Conservation (phyloP, 306 rosid genomes). For the Biancaea sappan region DNA sequence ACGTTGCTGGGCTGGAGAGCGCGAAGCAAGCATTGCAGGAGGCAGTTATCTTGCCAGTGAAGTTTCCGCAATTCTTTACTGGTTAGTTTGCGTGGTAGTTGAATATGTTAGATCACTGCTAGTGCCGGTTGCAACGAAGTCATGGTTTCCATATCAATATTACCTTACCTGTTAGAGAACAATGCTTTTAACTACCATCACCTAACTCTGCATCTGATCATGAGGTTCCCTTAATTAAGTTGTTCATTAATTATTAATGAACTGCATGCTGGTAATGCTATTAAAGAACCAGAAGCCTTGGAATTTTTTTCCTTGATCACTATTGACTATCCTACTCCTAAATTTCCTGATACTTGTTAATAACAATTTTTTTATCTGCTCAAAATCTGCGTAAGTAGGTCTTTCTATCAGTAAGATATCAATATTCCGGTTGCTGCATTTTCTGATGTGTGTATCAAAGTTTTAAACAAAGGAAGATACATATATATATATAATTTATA, state of each 20-base stretch:
- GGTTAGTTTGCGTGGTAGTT: slow-evolving; percentile 44
- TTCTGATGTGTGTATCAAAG: not conserved
- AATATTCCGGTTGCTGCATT: not conserved
- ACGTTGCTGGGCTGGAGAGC: slow-evolving; percentile 96
- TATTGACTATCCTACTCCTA: too few species aligned
- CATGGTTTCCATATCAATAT: not conserved
- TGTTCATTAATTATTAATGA: not conserved
- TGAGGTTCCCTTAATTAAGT: not conserved
- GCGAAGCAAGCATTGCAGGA: slow-evolving; percentile 98
- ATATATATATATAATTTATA: not conserved
- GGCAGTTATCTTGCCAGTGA: slow-evolving; percentile 94
- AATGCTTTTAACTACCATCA: not conserved
- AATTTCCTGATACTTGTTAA: not conserved
- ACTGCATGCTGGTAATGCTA: not conserved
- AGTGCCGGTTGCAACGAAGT: not conserved
- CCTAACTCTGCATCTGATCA: not conserved
- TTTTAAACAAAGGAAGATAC: not conserved
- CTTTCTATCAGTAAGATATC: slow-evolving; percentile 1
- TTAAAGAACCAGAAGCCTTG: not conserved
- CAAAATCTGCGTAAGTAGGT: not conserved
- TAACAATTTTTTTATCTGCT: not conserved
- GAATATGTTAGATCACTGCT: not conserved
- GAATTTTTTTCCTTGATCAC: not conserved
- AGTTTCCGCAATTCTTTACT: slow-evolving; percentile 95
- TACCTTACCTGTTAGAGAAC: not conserved